Percentiles rank a stretch among this genome's conserved stretches.
Evolutionary conservation across 345 rosid species (phyloP).

Genomic region (Linum usitatissimum): DNA sequence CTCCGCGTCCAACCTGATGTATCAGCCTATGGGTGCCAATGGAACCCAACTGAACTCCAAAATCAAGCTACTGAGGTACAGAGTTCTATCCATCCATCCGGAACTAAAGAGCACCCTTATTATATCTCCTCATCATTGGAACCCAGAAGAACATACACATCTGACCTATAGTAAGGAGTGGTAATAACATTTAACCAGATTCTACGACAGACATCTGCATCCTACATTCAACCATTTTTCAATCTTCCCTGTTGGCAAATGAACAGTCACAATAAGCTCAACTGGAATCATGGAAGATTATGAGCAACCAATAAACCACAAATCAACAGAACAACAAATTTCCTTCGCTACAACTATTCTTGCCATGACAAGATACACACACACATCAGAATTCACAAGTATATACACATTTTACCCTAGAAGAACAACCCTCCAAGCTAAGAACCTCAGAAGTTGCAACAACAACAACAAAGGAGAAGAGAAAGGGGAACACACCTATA

Average conservation of each 20-base stretch:
- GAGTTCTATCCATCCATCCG: conserved; percentile 22
- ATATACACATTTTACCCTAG: background rate
- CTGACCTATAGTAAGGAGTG: conserved; percentile 22
- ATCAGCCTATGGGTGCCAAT: conserved; percentile 37
- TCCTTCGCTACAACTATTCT: background rate
- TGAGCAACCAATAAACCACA: background rate
- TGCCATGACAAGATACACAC: background rate
- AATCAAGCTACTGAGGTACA: conserved; percentile 27
- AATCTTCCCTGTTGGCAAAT: background rate
- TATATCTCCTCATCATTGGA: conserved; percentile 20
- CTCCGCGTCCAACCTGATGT: conserved; percentile 44
- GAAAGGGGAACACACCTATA: background rate
- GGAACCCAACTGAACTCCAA: conserved; percentile 32
- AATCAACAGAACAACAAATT: background rate
- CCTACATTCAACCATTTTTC: background rate
- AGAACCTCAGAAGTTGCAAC: too few species aligned
- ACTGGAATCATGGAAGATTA: background rate
- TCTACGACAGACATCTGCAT: background rate
- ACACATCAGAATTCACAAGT: background rate
- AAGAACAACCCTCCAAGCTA: background rate
- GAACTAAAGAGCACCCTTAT: conserved; percentile 39
- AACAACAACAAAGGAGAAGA: background rate
- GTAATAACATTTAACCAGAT: conserved; percentile 15
- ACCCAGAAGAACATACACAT: conserved; percentile 14
- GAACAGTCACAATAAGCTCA: background rate